Evolutionary conservation across 2,329 filamentous ascomycete genomes (phyloP).

Genomic region (Geosmithia flava): DNA sequence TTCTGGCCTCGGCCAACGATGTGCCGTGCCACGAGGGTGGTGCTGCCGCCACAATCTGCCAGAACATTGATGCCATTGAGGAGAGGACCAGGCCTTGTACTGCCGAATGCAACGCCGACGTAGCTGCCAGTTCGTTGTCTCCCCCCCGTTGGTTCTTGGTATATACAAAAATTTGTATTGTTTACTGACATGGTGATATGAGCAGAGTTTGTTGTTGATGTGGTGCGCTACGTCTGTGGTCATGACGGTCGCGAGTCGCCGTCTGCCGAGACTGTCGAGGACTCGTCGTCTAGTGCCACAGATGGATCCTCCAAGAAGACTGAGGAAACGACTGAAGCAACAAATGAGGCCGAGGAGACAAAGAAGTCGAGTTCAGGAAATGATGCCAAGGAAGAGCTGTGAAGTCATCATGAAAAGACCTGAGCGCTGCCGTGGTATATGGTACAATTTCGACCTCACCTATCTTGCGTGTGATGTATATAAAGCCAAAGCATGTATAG

Average conservation of each 20-base stretch:
- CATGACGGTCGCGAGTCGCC: too few relatives aligned
- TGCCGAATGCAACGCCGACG: background rate
- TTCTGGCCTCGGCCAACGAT: background rate
- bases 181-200: background rate
- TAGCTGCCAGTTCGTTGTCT: background rate
- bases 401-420: background rate
- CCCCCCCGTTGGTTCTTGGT: background rate
- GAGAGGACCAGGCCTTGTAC: background rate
- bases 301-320: background rate
- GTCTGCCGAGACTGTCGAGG: background rate
- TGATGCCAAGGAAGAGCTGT: background rate
- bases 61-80: slow-evolving; percentile 7
- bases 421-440: background rate
- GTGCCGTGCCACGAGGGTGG: background rate
- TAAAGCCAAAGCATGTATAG: too few relatives aligned
- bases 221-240: background rate
- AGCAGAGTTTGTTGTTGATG: background rate
- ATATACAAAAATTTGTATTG: background rate
- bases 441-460: background rate
- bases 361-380: background rate
- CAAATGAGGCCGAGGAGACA: background rate
- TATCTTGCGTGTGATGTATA: background rate
- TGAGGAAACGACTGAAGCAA: background rate
- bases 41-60: slow-evolving; percentile 16
- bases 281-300: background rate